These are phyloP conservation scores for Castanopsis chinensis DNA, from an alignment of 306 rosid genomes.

Conservation along the genomic window DNA sequence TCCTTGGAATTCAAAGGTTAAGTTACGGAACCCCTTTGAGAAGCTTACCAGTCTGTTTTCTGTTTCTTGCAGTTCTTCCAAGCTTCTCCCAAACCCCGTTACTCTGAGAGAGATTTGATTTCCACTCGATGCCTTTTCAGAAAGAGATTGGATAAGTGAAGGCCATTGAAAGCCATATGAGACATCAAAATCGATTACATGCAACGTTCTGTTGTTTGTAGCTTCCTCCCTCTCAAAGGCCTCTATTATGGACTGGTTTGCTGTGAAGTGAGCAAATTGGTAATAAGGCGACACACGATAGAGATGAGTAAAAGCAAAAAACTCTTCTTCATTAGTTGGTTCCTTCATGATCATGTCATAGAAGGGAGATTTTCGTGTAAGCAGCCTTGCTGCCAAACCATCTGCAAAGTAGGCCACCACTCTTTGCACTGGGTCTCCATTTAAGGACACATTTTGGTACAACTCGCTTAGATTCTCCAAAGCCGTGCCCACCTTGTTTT, in stretches of 20 bases:
- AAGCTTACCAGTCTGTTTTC: constrained; percentile 61
- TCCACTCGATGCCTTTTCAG: constrained; percentile 54
- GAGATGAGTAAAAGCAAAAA: constrained; percentile 56
- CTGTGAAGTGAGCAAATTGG: constrained; percentile 85
- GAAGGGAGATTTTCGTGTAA: constrained; percentile 61
- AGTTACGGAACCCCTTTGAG: constrained; percentile 52
- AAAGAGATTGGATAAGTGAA: constrained; percentile 71
- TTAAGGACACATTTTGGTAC: constrained; percentile 48
- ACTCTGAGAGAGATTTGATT: constrained; percentile 48
- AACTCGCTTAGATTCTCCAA: constrained; percentile 47
- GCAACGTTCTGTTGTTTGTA: constrained; percentile 48
- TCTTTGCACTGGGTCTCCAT: constrained; percentile 62
- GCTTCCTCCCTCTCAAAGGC: constrained; percentile 65
- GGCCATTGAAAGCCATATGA: constrained; percentile 88
- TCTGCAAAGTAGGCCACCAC: constrained; percentile 68
- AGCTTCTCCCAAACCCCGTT: constrained; percentile 56
- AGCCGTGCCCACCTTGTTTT: constrained; percentile 39
- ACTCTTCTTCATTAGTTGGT: constrained; percentile 57
- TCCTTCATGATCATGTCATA: constrained; percentile 60
- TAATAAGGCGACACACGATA: constrained; percentile 65
- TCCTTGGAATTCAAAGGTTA: constrained; percentile 71
- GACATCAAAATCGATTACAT: constrained; percentile 68
- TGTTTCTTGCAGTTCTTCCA: constrained; percentile 60
- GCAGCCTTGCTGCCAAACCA: constrained; percentile 54
- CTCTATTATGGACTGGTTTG: constrained; percentile 72